A percentile compares a stretch with the other conserved stretches of the same genome.
phyloP scores from a whole-genome alignment of 805 yeast species.

The Torulaspora maleeae region DNA sequence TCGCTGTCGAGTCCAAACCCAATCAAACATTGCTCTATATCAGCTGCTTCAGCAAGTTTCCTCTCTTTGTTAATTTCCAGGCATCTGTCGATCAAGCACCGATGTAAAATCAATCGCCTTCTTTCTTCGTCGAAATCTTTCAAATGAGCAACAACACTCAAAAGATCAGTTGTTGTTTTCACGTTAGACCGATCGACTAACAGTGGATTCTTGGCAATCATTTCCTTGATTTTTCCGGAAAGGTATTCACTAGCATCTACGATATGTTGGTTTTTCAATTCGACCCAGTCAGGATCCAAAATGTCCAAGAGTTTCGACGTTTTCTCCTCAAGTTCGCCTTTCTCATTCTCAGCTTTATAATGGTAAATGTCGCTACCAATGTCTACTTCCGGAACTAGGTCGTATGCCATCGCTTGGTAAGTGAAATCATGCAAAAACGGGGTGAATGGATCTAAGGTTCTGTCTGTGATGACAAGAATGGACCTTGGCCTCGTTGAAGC shows the following conservation, averaged over 20 bases:
- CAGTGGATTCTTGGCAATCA: constrained; percentile 68
- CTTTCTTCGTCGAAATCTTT: constrained; percentile 66
- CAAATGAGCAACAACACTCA: constrained; percentile 67
- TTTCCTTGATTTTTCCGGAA: constrained; percentile 53
- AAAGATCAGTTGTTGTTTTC: constrained; percentile 62
- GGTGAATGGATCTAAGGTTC: constrained; percentile 76
- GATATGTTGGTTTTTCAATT: constrained; percentile 68
- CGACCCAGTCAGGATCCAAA: constrained; percentile 65
- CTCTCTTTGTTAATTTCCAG: constrained; percentile 53
- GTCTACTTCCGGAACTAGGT: constrained; percentile 48
- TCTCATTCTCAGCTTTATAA: constrained; percentile 54
- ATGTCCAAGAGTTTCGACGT: constrained; percentile 49
- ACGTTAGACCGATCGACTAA: constrained; percentile 65
- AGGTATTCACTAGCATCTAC: constrained; percentile 65
- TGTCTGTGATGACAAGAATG: constrained; percentile 69
- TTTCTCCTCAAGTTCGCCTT: constrained; percentile 41
- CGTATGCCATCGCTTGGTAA: constrained; percentile 90
- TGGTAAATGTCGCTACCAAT: constrained; percentile 43
- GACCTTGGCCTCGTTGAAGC: constrained; percentile 60
- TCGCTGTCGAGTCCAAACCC: constrained; percentile 68
- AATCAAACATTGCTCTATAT: constrained; percentile 77
- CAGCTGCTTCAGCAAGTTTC: constrained; percentile 67
- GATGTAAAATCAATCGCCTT: constrained; percentile 55
- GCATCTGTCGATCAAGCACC: constrained; percentile 60
- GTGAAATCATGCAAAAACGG: constrained; percentile 86